Conservation (phyloP, 2,329 filamentous ascomycete species). For the Emydomyces testavorans region DNA sequence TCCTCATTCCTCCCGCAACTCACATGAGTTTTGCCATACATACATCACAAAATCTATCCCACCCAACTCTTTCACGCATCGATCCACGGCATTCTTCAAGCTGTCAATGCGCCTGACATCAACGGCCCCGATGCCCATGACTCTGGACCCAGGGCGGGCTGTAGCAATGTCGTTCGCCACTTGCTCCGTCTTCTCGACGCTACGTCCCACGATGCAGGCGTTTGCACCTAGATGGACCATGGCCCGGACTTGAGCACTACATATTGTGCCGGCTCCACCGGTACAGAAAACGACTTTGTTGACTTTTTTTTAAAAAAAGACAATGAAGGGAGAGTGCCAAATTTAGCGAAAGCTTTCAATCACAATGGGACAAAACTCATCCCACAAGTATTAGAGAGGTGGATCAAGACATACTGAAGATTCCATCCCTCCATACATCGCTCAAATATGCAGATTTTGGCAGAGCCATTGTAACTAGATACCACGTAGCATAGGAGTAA, state of each 20-base stretch:
- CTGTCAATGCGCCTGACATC: conserved; percentile 63
- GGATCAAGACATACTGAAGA: conserved; percentile 56
- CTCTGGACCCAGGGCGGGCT: conserved; percentile 64
- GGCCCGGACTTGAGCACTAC: conserved; percentile 84
- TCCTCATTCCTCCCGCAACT: conserved; percentile 13
- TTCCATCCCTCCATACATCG: conserved; percentile 71
- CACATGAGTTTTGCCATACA: too few relatives aligned
- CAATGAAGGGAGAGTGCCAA: neutral
- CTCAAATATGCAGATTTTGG: conserved; percentile 67
- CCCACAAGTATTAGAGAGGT: neutral
- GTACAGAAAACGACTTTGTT: conserved; percentile 91
- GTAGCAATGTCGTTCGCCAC: conserved; percentile 73
- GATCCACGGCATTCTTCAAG: conserved; percentile 62
- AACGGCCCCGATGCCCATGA: conserved; percentile 67
- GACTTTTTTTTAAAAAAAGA: conserved; percentile 43
- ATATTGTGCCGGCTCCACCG: conserved; percentile 85
- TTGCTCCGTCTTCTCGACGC: conserved; percentile 71
- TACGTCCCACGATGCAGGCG: conserved; percentile 87
- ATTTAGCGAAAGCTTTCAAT: neutral
- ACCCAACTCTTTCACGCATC: conserved; percentile 71
- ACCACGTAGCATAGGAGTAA: too few relatives aligned
- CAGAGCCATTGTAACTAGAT: conserved; percentile 46
- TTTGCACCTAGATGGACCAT: conserved; percentile 84
- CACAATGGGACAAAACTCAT: neutral
- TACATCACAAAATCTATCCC: conserved; percentile 88